These are phyloP conservation scores for Alternaria sp. DNA, from an alignment of 2,329 filamentous ascomycete species.

Conservation along the genomic window DNA sequence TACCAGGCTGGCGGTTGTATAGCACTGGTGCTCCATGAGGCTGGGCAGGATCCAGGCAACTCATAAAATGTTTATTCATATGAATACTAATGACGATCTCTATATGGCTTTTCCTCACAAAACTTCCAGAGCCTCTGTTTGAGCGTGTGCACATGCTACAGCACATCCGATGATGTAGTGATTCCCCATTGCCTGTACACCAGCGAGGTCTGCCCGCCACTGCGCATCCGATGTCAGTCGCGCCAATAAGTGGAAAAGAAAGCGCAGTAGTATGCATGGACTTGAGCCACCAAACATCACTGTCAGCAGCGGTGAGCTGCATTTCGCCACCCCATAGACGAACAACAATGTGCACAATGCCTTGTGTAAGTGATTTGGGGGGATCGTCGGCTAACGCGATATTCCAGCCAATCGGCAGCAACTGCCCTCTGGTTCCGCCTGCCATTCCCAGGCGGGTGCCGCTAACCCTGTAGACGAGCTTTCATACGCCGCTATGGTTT, in stretches of 20 bases:
- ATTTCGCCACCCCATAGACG: neutral
- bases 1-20: neutral
- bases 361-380: slow-evolving; percentile 12
- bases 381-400: slow-evolving; percentile 7
- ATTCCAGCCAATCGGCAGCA: slow-evolving; percentile 15
- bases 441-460: slow-evolving; percentile 12
- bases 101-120: neutral
- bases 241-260: neutral
- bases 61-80: neutral
- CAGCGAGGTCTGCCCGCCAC: neutral
- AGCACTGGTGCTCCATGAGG: neutral
- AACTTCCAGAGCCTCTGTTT: neutral
- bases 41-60: neutral
- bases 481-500: slow-evolving; percentile 15
- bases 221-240: neutral
- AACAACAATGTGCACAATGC: slow-evolving; percentile 8
- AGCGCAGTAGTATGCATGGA: neutral
- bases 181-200: neutral
- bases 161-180: neutral
- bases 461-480: slow-evolving; percentile 22
- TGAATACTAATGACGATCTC: neutral
- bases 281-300: neutral
- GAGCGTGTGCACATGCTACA: neutral
- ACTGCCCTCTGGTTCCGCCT: slow-evolving; percentile 18
- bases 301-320: neutral